Percentiles rank a stretch among this genome's conserved stretches.
phyloP scores from a whole-genome alignment of 2,329 filamentous ascomycete species.

The Scedosporium minutisporum region DNA sequence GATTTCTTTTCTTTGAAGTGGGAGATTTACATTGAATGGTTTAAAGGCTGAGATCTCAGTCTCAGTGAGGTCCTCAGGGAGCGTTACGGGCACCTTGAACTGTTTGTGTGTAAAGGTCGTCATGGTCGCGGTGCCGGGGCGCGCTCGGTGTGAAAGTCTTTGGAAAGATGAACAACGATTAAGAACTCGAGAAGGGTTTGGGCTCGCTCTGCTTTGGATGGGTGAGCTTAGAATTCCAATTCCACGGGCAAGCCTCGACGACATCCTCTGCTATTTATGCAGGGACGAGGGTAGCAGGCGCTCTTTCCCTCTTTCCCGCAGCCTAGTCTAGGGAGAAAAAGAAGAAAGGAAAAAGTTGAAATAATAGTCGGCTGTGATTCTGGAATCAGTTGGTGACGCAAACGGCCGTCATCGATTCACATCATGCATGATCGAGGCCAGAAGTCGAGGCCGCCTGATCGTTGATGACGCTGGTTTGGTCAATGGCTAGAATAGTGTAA shows the following conservation, averaged over 20 bases:
- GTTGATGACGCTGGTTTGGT: too few relatives aligned
- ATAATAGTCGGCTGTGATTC: too few relatives aligned
- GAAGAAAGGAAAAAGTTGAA: background rate
- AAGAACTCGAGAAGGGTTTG: background rate
- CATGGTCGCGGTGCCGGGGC: background rate
- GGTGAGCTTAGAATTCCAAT: background rate
- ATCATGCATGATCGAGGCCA: too few relatives aligned
- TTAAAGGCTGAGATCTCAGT: constrained; percentile 35
- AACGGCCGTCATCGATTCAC: too few relatives aligned
- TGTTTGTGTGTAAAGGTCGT: constrained; percentile 19
- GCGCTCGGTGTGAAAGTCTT: background rate
- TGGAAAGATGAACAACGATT: too few relatives aligned
- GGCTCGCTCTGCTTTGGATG: background rate
- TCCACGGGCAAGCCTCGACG: too few relatives aligned
- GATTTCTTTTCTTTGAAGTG: too few relatives aligned
- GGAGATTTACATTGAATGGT: constrained; percentile 36
- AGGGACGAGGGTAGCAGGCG: background rate
- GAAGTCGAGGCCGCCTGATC: too few relatives aligned
- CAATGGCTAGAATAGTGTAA: too few relatives aligned
- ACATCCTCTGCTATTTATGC: too few relatives aligned
- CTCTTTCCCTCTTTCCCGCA: background rate
- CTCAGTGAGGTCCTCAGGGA: constrained; percentile 33
- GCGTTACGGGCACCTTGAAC: constrained; percentile 29
- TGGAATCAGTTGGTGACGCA: too few relatives aligned
- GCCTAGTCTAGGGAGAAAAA: background rate